phyloP scores from a whole-genome alignment of 164 flowering plant species.

The Dillenia suffruticosa region DNA sequence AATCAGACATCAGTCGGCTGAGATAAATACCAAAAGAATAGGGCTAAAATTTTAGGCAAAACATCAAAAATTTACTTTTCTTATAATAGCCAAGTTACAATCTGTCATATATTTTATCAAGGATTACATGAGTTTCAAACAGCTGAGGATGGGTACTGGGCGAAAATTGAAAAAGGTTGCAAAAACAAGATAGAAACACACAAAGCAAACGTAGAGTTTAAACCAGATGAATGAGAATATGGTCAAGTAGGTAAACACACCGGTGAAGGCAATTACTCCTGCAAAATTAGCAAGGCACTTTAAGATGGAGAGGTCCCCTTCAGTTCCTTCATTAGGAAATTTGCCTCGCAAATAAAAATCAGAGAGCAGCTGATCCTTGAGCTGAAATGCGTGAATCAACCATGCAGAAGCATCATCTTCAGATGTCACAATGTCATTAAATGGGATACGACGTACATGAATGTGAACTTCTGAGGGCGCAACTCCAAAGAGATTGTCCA shows the following conservation, averaged over 20 bases:
- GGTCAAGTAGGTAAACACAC: constrained; percentile 38
- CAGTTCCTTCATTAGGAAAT: constrained; percentile 63
- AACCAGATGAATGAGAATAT: constrained; percentile 65
- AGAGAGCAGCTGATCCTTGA: constrained; percentile 68
- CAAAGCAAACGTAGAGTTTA: constrained; percentile 51
- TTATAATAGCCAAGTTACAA: too few relatives aligned
- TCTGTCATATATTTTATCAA: too few relatives aligned
- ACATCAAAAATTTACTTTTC: too few relatives aligned
- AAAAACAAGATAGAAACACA: constrained; percentile 54
- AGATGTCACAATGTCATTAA: constrained; percentile 48
- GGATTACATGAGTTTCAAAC: constrained; percentile 7
- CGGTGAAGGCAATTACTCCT: constrained; percentile 43
- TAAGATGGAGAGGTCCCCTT: constrained; percentile 52
- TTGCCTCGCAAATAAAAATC: constrained; percentile 55
- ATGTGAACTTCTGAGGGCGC: constrained; percentile 89
- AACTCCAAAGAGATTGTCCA: constrained; percentile 85
- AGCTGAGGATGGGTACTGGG: constrained; percentile 36
- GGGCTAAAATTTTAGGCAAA: too few relatives aligned
- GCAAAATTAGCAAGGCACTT: constrained; percentile 42
- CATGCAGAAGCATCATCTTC: constrained; percentile 53
- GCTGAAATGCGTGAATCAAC: constrained; percentile 50
- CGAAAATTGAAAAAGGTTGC: constrained; percentile 56
- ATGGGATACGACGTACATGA: constrained; percentile 53
- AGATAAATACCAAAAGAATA: too few relatives aligned
- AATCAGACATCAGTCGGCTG: too few relatives aligned